Evolutionary conservation across 108 stramenopile genomes (phyloP), one percentile per base, ranked within the genome.

Genomic region (Craspedostauros australis): DNA sequence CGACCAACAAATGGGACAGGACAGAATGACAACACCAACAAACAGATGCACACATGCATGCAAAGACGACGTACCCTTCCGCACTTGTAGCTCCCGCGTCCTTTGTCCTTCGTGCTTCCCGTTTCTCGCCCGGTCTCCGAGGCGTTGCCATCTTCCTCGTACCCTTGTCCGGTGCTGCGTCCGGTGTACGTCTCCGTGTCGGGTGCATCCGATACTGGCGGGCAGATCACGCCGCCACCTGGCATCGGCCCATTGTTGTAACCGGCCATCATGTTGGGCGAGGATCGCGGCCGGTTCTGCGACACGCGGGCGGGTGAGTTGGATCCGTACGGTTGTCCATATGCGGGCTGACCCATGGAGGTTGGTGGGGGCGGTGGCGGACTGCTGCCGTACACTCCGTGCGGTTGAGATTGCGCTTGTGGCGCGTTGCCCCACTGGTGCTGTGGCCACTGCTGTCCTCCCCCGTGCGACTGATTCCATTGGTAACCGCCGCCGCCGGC

Each of bases 51-150:
- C 5, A 59, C 15, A 54, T 15, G 43, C 8, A 8, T 18, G 16
- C 43, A 44, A n/a, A 8, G 15, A 18, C 12, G 46, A 69, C 76
- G 51, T 60, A 77, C 76, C 57, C 74, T 60, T 60, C 88, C 88
- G 52, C 88, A 90, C 49, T 81, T 81, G 73, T 90, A 90, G 19
- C 72, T 76, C 27, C 88, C 88, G 18, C 88, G 59, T 50, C 82
- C 82, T 58, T 84, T 90, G 57, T 90, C 88, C 50, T 82, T 85
- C 23, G 71, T 63, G 44, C 46, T 64, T 24, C 58, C 49, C n/a
- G n/a, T n/a, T n/a, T n/a, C n/a, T 1, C 60, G 43, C 21, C 68
- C 51, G 22, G 58, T 39, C 30, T 61, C 65, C 31, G 61, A 68
- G 31, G 23, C 27, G 14, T 32, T 39, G 2, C 36, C 69, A 32